phyloP scores from a whole-genome alignment of 805 yeast genomes.

The Candida qinlingensis region DNA sequence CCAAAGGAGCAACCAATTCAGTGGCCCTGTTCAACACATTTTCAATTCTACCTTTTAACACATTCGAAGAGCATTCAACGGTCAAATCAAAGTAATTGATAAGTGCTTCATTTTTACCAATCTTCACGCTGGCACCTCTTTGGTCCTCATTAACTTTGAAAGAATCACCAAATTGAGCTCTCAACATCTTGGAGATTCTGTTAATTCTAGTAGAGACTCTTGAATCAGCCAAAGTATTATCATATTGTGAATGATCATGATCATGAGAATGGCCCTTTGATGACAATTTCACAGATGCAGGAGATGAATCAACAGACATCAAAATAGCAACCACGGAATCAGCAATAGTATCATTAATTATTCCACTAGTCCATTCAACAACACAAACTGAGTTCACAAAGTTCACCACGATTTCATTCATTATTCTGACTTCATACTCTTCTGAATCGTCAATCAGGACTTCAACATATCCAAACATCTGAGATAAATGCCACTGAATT shows the following conservation, averaged over 20 bases:
- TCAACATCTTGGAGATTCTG: constrained; percentile 56
- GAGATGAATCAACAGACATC: constrained; percentile 88
- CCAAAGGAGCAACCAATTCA: constrained; percentile 78
- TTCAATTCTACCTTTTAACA: constrained; percentile 75
- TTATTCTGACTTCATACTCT: constrained; percentile 48
- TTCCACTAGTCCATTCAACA: constrained; percentile 87
- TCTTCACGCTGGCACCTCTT: constrained; percentile 51
- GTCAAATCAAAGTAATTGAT: constrained; percentile 59
- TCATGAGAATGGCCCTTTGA: constrained; percentile 51
- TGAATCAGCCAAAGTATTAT: constrained; percentile 29
- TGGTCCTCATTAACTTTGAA: constrained; percentile 39
- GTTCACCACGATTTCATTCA: constrained; percentile 56
- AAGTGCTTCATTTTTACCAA: constrained; percentile 72
- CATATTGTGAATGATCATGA: constrained; percentile 20
- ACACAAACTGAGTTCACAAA: constrained; percentile 46
- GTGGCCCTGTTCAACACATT: constrained; percentile 75
- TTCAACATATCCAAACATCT: constrained; percentile 88
- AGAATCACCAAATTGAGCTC: constrained; percentile 86
- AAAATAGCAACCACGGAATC: constrained; percentile 89
- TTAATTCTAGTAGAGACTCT: constrained; percentile 36
- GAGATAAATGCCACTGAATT: constrained; percentile 83
- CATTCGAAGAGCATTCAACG: constrained; percentile 70
- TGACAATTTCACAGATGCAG: constrained; percentile 88
- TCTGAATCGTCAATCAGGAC: constrained; percentile 51
- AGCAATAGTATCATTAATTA: constrained; percentile 88